phyloP scores from a whole-genome alignment of 148 eudicot genomes.

The Polygonum maritimum region DNA sequence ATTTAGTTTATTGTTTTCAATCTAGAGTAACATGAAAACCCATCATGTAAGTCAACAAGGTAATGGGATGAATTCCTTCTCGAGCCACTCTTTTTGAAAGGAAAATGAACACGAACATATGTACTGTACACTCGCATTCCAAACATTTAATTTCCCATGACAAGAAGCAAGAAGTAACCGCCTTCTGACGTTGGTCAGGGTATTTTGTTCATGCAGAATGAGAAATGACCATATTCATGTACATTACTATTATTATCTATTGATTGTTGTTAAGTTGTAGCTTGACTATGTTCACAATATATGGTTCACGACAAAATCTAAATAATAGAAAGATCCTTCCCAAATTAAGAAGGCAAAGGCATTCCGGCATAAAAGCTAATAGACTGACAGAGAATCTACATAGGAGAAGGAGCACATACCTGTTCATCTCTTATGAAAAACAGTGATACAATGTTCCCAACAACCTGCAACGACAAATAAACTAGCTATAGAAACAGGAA shows the following conservation, averaged over 20 bases:
- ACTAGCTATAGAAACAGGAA: constrained; percentile 3
- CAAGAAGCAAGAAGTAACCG: not conserved
- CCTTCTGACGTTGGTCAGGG: not conserved
- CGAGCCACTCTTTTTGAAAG: not conserved
- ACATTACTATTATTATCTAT: not conserved
- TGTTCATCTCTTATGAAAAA: constrained; percentile 52
- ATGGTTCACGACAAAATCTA: not conserved
- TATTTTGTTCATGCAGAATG: not conserved
- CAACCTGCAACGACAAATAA: constrained; percentile 33
- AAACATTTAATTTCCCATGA: not conserved
- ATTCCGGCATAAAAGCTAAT: not conserved
- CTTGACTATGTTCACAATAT: not conserved
- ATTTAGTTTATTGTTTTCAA: not conserved
- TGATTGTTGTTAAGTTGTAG: not conserved
- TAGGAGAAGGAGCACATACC: constrained; percentile 32
- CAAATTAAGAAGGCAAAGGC: not conserved
- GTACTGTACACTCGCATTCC: not conserved
- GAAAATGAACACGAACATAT: not conserved
- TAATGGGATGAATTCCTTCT: not conserved
- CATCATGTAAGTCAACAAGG: not conserved
- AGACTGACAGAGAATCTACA: not conserved
- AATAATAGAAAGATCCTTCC: not conserved
- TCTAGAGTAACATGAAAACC: not conserved
- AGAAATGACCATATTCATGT: not conserved
- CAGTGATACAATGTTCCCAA: constrained; percentile 79